phyloP scores from a whole-genome alignment of 768 basidiomycete genomes.

The Leccinum variicolor region DNA sequence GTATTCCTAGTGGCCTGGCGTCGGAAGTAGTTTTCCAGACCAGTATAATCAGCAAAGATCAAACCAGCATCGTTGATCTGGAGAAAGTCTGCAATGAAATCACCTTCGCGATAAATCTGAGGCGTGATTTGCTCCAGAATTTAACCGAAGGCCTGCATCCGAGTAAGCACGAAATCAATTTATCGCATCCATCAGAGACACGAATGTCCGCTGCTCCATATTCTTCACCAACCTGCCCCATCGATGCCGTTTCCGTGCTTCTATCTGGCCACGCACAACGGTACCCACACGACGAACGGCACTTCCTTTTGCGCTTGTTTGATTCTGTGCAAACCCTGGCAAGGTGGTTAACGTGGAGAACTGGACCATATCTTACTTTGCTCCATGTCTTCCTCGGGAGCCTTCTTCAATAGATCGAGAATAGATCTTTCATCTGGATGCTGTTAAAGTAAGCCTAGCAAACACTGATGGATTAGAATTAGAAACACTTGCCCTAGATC shows the following conservation, averaged over 20 bases:
- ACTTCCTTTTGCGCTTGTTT: conserved; percentile 40
- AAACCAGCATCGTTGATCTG: conserved; percentile 85
- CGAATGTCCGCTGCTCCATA: conserved; percentile 70
- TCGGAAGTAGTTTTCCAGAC: conserved; percentile 90
- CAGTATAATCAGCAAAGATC: conserved; percentile 97
- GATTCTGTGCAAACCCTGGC: conserved; percentile 42
- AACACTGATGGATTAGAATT: conserved; percentile 1
- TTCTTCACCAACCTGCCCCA: conserved; percentile 54
- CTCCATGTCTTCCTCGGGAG: conserved; percentile 69
- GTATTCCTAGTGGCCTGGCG: conserved; percentile 77
- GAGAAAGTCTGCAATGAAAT: conserved; percentile 88
- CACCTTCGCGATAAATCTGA: conserved; percentile 75
- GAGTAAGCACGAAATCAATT: not conserved
- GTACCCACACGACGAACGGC: conserved; percentile 83
- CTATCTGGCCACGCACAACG: conserved; percentile 72
- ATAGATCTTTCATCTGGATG: conserved; percentile 72
- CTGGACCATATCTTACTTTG: conserved; percentile 45
- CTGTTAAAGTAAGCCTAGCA: conserved; percentile 88
- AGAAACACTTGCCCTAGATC: not conserved
- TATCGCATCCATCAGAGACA: not conserved
- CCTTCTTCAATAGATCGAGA: conserved; percentile 67
- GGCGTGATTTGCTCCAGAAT: conserved; percentile 74
- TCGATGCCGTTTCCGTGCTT: conserved; percentile 42
- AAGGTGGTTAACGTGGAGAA: not conserved
- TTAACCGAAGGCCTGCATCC: conserved; percentile 62